Conservation (phyloP, 345 rosid genomes). For the Camelina neglecta region DNA sequence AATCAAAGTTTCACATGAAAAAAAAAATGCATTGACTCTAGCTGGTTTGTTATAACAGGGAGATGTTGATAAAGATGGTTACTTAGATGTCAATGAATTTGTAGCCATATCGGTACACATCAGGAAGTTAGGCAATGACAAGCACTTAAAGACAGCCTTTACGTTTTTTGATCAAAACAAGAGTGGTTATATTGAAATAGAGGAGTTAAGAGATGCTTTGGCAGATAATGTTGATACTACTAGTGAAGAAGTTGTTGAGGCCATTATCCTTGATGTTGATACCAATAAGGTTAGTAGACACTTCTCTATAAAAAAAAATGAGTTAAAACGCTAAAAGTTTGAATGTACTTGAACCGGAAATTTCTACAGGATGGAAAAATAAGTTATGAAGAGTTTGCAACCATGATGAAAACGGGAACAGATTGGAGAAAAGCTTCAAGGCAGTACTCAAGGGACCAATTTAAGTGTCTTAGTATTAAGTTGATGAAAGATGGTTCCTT, state of each 20-base stretch:
- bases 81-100: conserved; percentile 73
- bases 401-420: conserved; percentile 93
- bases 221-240: conserved; percentile 64
- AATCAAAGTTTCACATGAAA: not conserved
- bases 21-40: conserved; percentile 5
- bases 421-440: conserved; percentile 97
- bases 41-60: conserved; percentile 54
- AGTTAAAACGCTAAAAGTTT: not conserved
- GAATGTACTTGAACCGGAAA: not conserved
- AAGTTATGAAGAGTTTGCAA: conserved; percentile 80
- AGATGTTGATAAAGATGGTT: conserved; percentile 83
- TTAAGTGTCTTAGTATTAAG: conserved; percentile 69
- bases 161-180: conserved; percentile 70
- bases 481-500: conserved; percentile 87
- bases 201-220: conserved; percentile 74
- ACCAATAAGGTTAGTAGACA: conserved; percentile 63
- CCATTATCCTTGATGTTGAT: conserved; percentile 88
- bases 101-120: conserved; percentile 85
- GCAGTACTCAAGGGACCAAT: conserved; percentile 82
- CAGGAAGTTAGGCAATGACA: conserved; percentile 78
- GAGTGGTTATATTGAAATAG: conserved; percentile 79
- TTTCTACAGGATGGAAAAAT: conserved; percentile 73
- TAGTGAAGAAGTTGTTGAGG: conserved; percentile 68
- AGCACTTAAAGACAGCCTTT: conserved; percentile 78
- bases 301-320: not conserved